phyloP scores from a whole-genome alignment of 352 stramenopile species.

The Globisporangium cylindrosporum region DNA sequence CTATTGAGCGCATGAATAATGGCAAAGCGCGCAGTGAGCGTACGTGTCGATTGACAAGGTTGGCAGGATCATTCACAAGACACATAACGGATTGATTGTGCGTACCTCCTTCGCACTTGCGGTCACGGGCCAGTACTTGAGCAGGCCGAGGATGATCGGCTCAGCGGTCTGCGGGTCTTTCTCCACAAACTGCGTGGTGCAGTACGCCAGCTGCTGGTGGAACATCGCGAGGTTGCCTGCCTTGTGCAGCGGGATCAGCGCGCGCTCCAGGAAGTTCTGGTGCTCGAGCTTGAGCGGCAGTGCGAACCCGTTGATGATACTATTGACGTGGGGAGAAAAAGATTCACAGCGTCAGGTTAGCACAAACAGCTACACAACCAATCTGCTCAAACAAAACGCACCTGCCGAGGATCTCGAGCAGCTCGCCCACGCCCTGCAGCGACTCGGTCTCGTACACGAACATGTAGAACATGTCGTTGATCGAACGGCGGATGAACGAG shows the following conservation, averaged over 20 bases:
- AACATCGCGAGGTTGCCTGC: constrained; percentile 92
- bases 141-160: constrained; percentile 92
- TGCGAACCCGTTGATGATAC: constrained; percentile 99
- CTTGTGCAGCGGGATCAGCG: constrained; percentile 98
- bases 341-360: no score
- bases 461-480: constrained; percentile 98
- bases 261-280: constrained; percentile 92
- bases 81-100: no score
- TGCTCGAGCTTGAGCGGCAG: constrained; percentile 98
- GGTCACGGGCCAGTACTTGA: constrained; percentile 95
- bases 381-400: constrained; percentile 7
- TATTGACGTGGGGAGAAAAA: constrained; percentile 22
- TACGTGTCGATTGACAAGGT: no score
- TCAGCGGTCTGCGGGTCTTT: constrained; percentile 97
- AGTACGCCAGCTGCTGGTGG: constrained; percentile 98
- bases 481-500: constrained; percentile 96
- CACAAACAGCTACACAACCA: no score
- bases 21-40: no score
- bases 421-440: constrained; percentile 94
- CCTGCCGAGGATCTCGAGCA: constrained; percentile 97
- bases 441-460: constrained; percentile 98
- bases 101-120: constrained; percentile 83
- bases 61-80: no score
- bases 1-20: no score
- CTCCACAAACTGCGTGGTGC: constrained; percentile 99